Percentiles rank a stretch among this genome's conserved stretches.
phyloP scores from a whole-genome alignment of 495 filamentous ascomycete genomes.

The Neurospora africana region DNA sequence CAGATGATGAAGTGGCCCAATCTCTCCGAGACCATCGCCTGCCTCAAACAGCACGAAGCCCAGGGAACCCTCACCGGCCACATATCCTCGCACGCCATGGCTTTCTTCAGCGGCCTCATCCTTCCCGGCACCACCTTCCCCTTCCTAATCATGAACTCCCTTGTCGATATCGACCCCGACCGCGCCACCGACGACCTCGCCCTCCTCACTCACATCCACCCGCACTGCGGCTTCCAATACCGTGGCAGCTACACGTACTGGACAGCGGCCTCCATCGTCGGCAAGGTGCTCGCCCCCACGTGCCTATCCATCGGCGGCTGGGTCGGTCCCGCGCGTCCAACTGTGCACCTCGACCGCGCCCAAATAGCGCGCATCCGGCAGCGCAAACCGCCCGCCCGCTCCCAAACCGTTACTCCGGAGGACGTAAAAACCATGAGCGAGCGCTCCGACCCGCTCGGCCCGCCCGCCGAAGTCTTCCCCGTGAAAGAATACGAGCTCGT shows the following conservation, averaged over 20 bases:
- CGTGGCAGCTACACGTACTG: conserved; percentile 58
- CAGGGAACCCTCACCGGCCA: conserved; percentile 42
- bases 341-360: conserved; percentile 46
- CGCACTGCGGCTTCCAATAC: conserved; percentile 62
- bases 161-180: conserved; percentile 60
- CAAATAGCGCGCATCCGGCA: conserved; percentile 55
- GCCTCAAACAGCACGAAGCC: conserved; percentile 45
- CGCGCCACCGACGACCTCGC: conserved; percentile 46
- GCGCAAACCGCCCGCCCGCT: conserved; percentile 27
- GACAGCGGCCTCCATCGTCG: conserved; percentile 56
- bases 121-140: conserved; percentile 58
- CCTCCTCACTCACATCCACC: conserved; percentile 49
- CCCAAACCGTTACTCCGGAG: conserved; percentile 29
- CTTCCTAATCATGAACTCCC: conserved; percentile 61
- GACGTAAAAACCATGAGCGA: conserved; percentile 49
- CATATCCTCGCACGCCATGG: conserved; percentile 55
- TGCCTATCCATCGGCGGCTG: conserved; percentile 59
- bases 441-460: conserved; percentile 56
- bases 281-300: conserved; percentile 67
- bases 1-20: conserved; percentile 66
- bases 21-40: conserved; percentile 47
- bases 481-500: conserved; percentile 52
- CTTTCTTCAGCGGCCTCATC: conserved; percentile 60
- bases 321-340: conserved; percentile 57
- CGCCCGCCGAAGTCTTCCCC: conserved; percentile 43